phyloP scores from a whole-genome alignment of 495 filamentous ascomycete species.

The Jackrogersella multiformis region DNA sequence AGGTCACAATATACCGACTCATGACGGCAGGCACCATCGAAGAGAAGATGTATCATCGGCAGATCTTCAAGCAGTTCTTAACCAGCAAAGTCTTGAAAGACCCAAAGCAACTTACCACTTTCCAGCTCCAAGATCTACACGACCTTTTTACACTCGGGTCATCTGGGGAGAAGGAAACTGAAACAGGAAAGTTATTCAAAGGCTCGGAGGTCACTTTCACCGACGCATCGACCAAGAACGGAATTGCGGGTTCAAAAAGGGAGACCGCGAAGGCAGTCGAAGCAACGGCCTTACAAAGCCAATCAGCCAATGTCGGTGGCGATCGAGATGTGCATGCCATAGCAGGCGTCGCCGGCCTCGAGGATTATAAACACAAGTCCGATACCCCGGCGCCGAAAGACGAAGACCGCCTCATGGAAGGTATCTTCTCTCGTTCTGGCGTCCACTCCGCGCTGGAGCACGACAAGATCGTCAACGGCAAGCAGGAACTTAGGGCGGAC shows the following conservation, averaged over 20 bases:
- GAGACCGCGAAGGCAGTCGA: slow-evolving; percentile 12
- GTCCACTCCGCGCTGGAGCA: slow-evolving; percentile 89
- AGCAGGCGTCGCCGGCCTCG: slow-evolving; percentile 52
- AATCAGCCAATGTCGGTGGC: slow-evolving; percentile 48
- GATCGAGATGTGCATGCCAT: slow-evolving; percentile 46
- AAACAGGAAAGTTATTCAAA: slow-evolving; percentile 85
- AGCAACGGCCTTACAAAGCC: slow-evolving; percentile 29
- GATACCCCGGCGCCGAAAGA: slow-evolving; percentile 46
- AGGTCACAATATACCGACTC: slow-evolving; percentile 92
- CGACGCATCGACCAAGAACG: slow-evolving; percentile 51
- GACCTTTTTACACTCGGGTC: slow-evolving; percentile 87
- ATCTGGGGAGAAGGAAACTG: slow-evolving; percentile 73
- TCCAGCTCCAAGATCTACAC: slow-evolving; percentile 85
- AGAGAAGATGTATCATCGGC: slow-evolving; percentile 98
- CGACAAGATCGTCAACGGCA: slow-evolving; percentile 80
- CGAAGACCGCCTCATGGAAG: slow-evolving; percentile 79
- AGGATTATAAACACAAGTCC: slow-evolving; percentile 49
- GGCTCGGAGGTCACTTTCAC: slow-evolving; percentile 77
- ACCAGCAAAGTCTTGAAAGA: slow-evolving; percentile 94
- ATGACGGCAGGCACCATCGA: slow-evolving; percentile 98
- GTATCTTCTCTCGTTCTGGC: slow-evolving; percentile 83
- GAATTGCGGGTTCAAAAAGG: slow-evolving; percentile 35
- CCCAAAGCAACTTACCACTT: slow-evolving; percentile 86
- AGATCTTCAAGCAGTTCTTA: slow-evolving; percentile 96
- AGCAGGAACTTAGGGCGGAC: slow-evolving; percentile 70